phyloP scores from a whole-genome alignment of 73 alveolate genomes.

The Tetrahymena malaccensis region DNA sequence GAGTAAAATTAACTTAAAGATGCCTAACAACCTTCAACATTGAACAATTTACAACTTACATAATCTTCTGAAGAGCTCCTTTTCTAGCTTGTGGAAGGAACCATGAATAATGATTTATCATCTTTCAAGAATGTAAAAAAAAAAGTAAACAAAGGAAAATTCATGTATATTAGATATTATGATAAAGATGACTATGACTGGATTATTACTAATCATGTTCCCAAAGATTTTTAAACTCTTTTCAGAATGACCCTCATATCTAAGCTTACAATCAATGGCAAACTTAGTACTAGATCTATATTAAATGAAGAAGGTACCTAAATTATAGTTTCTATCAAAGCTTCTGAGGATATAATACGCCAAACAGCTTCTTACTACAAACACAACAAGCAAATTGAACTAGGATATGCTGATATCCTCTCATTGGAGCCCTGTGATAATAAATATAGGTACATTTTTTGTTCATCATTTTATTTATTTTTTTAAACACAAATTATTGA shows the following conservation, averaged over 20 bases:
- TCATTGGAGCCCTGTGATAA: conserved; percentile 33
- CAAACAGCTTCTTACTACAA: conserved; percentile 13
- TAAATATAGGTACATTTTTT: background rate
- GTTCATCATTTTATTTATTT: background rate
- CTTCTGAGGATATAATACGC: background rate
- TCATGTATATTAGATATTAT: background rate
- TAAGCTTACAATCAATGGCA: conserved; percentile 20
- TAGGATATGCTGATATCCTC: conserved; percentile 33
- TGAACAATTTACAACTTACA: background rate
- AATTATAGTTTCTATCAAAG: conserved; percentile 12
- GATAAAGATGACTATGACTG: conserved; percentile 17
- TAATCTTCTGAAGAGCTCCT: background rate
- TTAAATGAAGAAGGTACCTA: conserved; percentile 1
- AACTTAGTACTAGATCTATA: conserved; percentile 4
- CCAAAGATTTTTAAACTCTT: conserved; percentile 35
- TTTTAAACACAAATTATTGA: no score
- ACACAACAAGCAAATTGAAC: conserved; percentile 7
- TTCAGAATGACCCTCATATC: conserved; percentile 13
- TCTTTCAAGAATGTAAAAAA: conserved; percentile 20
- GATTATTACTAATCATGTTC: conserved; percentile 2
- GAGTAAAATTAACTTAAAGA: background rate
- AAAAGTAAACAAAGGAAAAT: conserved; percentile 2
- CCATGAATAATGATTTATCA: background rate
- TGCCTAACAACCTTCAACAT: background rate
- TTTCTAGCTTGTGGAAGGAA: background rate